Base-by-base conservation (phyloP, 2,329 filamentous ascomycete genomes). In the Annulohypoxylon truncatum region DNA sequence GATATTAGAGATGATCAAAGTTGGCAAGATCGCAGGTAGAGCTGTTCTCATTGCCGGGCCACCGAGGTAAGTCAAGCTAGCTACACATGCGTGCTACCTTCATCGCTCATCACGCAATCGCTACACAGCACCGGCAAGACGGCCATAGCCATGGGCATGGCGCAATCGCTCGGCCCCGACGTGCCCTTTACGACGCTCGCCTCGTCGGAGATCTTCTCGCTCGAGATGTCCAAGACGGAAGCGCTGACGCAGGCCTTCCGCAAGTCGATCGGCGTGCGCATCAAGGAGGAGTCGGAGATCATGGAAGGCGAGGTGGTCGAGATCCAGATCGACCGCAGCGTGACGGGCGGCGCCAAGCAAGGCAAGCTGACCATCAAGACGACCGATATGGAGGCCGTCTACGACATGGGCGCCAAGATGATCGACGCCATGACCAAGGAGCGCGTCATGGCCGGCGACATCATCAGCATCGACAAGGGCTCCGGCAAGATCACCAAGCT, bases 341-440 rank as follows among this genome's bases (percentile, higher is more conserved):
- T 99, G 58, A 98, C 96, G 12, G 96, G 96, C 51, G 93, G 92
- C 72, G 96, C 96, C 76, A 99, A 98, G 85, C 95, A 97, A 85
- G 96, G 96, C 76, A 99, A 99, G 82, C 90, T 99, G 70, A 99
- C 96, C 18, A 97, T 99, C 83, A 99, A 99, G 83, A 99, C 96
- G 9, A 98, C 95, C 63, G 96, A 99, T 79, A 99, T 99, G 96
- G 96, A 99, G 82, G 97, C 96, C 10, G 92, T 99, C 71, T 99
- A 98, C 82, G 96, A 99, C 76, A 97, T 99, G 94, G 96, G 96
- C 71, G 95, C 92, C 72, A 98, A 98, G 83, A 98, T 99, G 96
- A 99, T 99, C 72, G 96, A 99, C 78, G 94, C 94, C 71, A 97
- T 99, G 94, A 97, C 94, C 72, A 98, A 98, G 82, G 96, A 99